A percentile compares a stretch with the other conserved stretches of the same genome.
Conservation (phyloP, 192 early-diverging fungal genomes). For the Gamsiella multidivaricata region DNA sequence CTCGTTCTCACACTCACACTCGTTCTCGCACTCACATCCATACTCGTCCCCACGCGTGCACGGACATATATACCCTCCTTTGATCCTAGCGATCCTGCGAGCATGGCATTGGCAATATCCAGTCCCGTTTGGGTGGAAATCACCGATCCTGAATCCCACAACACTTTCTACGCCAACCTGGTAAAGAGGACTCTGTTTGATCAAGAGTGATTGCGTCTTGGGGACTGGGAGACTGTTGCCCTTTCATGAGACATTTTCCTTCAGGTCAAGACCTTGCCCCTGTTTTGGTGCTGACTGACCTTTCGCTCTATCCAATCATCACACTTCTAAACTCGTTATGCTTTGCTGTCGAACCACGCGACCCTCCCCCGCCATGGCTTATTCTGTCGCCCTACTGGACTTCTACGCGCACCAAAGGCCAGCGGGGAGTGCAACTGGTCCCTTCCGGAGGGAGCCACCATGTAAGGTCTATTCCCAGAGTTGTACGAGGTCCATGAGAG, state of each 20-base stretch:
- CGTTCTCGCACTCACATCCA: not conserved
- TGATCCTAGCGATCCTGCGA: slow-evolving; percentile 4
- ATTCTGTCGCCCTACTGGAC: no score
- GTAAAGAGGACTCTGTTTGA: slow-evolving; percentile 59
- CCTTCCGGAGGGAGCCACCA: slow-evolving; percentile 65
- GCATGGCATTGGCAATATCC: slow-evolving; percentile 30
- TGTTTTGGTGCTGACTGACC: no score
- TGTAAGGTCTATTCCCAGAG: slow-evolving; percentile 63
- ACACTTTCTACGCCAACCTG: slow-evolving; percentile 75
- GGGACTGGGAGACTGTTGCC: no score
- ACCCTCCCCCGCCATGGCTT: no score
- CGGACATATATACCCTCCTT: not conserved
- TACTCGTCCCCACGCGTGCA: not conserved
- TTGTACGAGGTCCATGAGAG: not conserved
- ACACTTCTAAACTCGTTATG: no score
- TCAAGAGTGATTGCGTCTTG: no score
- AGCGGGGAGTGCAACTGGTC: slow-evolving; percentile 88
- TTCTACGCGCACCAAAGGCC: slow-evolving; percentile 53
- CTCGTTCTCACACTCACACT: not conserved
- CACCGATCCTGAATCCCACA: slow-evolving; percentile 70
- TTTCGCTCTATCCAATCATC: no score
- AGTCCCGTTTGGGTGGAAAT: slow-evolving; percentile 73
- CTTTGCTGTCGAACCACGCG: no score
- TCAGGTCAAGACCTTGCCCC: no score
- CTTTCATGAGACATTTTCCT: no score